Evolutionary conservation across 805 yeast species (phyloP).

Genomic region (Candida sithepensis): DNA sequence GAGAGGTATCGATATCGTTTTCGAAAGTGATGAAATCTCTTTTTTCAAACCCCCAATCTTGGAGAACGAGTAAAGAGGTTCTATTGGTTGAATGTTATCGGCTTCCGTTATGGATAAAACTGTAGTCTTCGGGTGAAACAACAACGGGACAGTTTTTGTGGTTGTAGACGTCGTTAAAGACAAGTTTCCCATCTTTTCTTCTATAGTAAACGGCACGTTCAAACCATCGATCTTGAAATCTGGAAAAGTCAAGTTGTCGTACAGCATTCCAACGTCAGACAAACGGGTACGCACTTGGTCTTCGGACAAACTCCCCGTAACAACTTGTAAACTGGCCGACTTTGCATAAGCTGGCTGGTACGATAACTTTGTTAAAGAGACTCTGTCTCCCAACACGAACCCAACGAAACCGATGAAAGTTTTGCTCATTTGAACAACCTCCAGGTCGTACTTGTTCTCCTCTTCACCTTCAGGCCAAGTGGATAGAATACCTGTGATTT

Average conservation of each 20-base stretch:
- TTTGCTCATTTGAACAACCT: slow-evolving; percentile 26
- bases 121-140: slow-evolving; percentile 25
- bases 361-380: slow-evolving; percentile 40
- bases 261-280: slow-evolving; percentile 55
- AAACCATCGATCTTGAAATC: slow-evolving; percentile 11
- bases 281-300: slow-evolving; percentile 29
- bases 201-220: slow-evolving; percentile 4
- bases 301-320: slow-evolving; percentile 7
- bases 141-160: slow-evolving; percentile 9
- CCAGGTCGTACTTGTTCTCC: slow-evolving; percentile 21
- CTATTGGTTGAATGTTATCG: slow-evolving; percentile 35
- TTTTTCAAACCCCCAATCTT: slow-evolving; percentile 73
- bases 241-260: slow-evolving; percentile 42
- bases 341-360: slow-evolving; percentile 45
- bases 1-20: slow-evolving; percentile 77
- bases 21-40: slow-evolving; percentile 57
- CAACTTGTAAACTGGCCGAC: slow-evolving; percentile 12
- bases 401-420: slow-evolving; percentile 17
- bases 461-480: slow-evolving; percentile 23
- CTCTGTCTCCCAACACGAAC: slow-evolving; percentile 30
- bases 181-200: slow-evolving; percentile 29
- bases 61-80: slow-evolving; percentile 36
- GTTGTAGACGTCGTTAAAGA: slow-evolving; percentile 1
- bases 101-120: slow-evolving; percentile 31
- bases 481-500: slow-evolving; percentile 14